Base-by-base conservation (phyloP, 495 filamentous ascomycete species). In the Darksidea phi region DNA sequence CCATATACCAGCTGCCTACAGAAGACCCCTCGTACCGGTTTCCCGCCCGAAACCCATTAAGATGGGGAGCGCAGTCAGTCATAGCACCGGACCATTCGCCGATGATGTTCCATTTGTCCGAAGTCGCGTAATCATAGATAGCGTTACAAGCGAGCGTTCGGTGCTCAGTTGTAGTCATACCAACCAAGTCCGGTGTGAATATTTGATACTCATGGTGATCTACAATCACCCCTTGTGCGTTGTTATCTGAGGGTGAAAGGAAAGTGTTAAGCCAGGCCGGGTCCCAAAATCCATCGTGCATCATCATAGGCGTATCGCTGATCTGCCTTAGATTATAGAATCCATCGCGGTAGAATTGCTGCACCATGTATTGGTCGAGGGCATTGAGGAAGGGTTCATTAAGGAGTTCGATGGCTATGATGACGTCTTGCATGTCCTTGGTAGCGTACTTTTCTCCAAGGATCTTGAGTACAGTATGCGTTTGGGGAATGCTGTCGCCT, bases 51-150 rank as follows among this genome's bases (percentile, higher is more conserved):
- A 82, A 82, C 6, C 73, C 88, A 65, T 91, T 91, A 24, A 91
- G 79, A 60, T 81, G 83, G 52, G 80, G 81, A 18, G 88, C 86
- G 69, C 88, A 91, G 68, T 91, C 88, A 12, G 88, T 91, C 77
- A 88, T 74, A 0, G 84, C 84, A 17, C 72, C 84, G 15, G 74
- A 76, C 81, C 84, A 86, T 62, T 80, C 78, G 46, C 75, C 75
- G 4, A 76, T 59, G 36, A 80, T 71, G 11, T 71, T 71, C 76
- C 75, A 79, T 53, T 80, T 78, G 53, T 77, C 73, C 1, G 72
- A 61, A 24, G 68, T 64, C 12, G 62, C 37, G 61, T 77, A 80
- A 1, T 49, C 58, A 42, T 26, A 25, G 4, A 67, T 72, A 48
- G 68, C 66, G 37, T 70, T 71, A 72, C 78, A 80, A 46, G 77